These are phyloP conservation scores for Beta vulgaris DNA, from an alignment of 148 eudicot species.

Conservation along the genomic window DNA sequence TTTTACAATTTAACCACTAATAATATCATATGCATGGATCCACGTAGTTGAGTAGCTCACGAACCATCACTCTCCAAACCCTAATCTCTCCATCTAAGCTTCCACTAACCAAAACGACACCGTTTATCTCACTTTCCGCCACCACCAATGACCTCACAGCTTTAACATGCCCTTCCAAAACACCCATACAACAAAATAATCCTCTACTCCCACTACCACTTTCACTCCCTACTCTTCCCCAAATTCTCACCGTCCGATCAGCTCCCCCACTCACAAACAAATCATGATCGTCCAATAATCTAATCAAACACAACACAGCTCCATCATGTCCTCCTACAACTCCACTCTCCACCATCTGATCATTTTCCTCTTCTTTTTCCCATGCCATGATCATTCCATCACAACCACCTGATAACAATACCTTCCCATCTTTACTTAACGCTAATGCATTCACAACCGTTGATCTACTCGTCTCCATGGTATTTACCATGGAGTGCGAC, in stretches of 20 bases:
- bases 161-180: conserved; percentile 37
- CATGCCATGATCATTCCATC: conserved; percentile 33
- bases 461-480: conserved; percentile 27
- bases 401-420: conserved; percentile 35
- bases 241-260: conserved; percentile 42
- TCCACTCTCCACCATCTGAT: conserved; percentile 27
- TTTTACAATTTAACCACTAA: too few relatives aligned
- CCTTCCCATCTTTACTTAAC: conserved; percentile 29
- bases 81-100: conserved; percentile 42
- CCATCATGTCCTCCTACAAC: conserved; percentile 32
- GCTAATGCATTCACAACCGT: conserved; percentile 42
- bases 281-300: conserved; percentile 19
- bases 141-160: conserved; percentile 38
- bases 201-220: conserved; percentile 7
- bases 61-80: conserved; percentile 28
- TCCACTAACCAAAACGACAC: conserved; percentile 34
- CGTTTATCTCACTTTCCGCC: neutral
- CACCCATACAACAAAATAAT: conserved; percentile 28
- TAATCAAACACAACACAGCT: conserved; percentile 35
- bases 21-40: too few relatives aligned
- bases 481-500: conserved; percentile 16
- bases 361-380: conserved; percentile 22
- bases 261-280: conserved; percentile 41
- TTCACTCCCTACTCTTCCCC: conserved; percentile 21
- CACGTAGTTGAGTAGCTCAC: neutral